These are phyloP conservation scores for Paecilomyces niveus DNA, from an alignment of 2,329 filamentous ascomycete genomes.

Conservation along the genomic window DNA sequence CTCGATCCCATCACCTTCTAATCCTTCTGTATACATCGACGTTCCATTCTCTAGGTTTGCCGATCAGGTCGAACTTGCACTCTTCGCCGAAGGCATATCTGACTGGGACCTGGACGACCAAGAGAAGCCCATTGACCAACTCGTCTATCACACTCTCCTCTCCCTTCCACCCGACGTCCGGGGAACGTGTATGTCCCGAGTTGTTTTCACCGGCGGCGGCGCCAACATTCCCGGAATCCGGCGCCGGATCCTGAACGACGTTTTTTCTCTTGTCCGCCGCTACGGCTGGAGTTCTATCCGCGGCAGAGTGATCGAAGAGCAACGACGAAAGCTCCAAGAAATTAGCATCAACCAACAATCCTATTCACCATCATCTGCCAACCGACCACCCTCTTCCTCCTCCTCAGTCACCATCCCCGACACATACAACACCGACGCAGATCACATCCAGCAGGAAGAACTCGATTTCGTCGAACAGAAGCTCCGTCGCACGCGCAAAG, in stretches of 20 bases:
- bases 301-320: constrained; percentile 56
- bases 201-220: constrained; percentile 78
- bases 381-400: constrained; percentile 2
- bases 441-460: constrained; percentile 21
- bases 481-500: constrained; percentile 30
- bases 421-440: constrained; percentile 3
- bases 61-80: constrained; percentile 65
- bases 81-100: constrained; percentile 56
- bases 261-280: constrained; percentile 58
- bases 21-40: constrained; percentile 40
- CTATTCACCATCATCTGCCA: constrained; percentile 10
- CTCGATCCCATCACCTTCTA: constrained; percentile 38
- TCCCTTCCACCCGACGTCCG: constrained; percentile 74
- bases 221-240: constrained; percentile 74
- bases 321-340: constrained; percentile 38
- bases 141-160: constrained; percentile 71
- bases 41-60: constrained; percentile 65
- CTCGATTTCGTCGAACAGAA: constrained; percentile 43
- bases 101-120: constrained; percentile 70
- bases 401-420: neutral
- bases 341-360: constrained; percentile 22
- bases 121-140: constrained; percentile 67
- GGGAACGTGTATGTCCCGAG: constrained; percentile 77
- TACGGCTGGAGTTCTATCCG: constrained; percentile 72
- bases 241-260: constrained; percentile 66